Base-by-base conservation (phyloP, 306 rosid genomes). In the Quercus glauca region DNA sequence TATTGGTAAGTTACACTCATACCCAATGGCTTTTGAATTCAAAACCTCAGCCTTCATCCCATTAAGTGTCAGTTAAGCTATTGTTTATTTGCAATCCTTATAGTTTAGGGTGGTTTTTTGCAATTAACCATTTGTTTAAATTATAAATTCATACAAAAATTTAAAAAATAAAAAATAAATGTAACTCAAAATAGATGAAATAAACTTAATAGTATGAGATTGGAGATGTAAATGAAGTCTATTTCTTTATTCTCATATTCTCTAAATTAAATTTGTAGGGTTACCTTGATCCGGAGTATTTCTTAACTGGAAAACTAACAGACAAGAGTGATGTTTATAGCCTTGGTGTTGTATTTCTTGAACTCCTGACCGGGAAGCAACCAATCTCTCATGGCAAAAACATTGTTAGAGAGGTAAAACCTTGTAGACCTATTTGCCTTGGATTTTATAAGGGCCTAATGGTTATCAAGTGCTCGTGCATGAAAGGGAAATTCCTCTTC, bases 381-480 rank as follows among this genome's bases (percentile, higher is more conserved):
- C 98, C 99, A 56, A 96, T 96, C 85, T 89, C 92, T 67, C 98
- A 93, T 53, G 99, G 99, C 13, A 96, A 96, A 83, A 96, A 96
- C 81, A 89, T 96, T 77, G 94, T 96, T 73, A 87, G 98, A 80
- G 99, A 96, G 99, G 98, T 93, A 90, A 76, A 73, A 70, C 3
- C 60, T 79, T 68, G 14, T 61, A 1, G 68, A 26, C 78, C 29
- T 69, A 0, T 26, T 25, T 61, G 19, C 41, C 43, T 31, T 29
- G 59, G 4, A 7, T 53, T 67, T 10, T 5, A 29, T 18, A 20
- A n/a, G 2, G n/a, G 69, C 37, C 41, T 15, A n/a, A 7, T 31
- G 43, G 12, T 58, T n/a, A 41, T 58, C 25, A 9, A 5, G 45
- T 41, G 45, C 45, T 21, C 9, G 5, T 1, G 21, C 64, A 58